Conservation (phyloP, 805 yeast species). For the Candida glaebosa region DNA sequence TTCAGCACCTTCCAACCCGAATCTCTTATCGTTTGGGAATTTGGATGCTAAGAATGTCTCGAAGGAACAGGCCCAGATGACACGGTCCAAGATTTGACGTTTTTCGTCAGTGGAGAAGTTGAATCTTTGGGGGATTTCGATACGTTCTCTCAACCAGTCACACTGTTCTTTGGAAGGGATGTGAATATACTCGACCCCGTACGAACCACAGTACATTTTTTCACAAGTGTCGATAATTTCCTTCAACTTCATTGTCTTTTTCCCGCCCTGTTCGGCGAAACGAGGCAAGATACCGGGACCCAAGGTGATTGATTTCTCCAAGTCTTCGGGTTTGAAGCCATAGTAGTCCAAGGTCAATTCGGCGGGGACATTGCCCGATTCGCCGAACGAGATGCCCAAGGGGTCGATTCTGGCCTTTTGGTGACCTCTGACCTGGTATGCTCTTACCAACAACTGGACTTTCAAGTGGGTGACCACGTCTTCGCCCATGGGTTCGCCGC, state of each 20-base stretch:
- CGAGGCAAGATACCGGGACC: slow-evolving; percentile 98
- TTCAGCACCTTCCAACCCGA: slow-evolving; percentile 98
- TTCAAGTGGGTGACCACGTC: slow-evolving; percentile 86
- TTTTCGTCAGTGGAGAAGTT: slow-evolving; percentile 83
- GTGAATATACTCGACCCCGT: slow-evolving; percentile 95
- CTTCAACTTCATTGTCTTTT: slow-evolving; percentile 63
- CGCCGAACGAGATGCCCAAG: slow-evolving; percentile 84
- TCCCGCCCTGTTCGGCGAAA: slow-evolving; percentile 66
- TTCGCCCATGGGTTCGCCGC: slow-evolving; percentile 46
- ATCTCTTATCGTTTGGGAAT: slow-evolving; percentile 97
- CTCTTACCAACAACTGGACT: slow-evolving; percentile 94
- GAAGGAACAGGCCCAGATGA: slow-evolving; percentile 94
- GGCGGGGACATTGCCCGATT: slow-evolving; percentile 58
- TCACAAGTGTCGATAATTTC: slow-evolving; percentile 81
- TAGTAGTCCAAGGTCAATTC: slow-evolving; percentile 91
- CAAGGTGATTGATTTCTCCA: slow-evolving; percentile 76
- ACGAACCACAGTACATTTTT: slow-evolving; percentile 77
- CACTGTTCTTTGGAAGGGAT: slow-evolving; percentile 93
- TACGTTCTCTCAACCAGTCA: slow-evolving; percentile 97
- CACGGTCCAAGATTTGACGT: slow-evolving; percentile 92
- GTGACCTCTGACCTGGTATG: slow-evolving; percentile 98
- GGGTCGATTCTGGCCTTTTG: slow-evolving; percentile 95
- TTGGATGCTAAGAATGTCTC: slow-evolving; percentile 91
- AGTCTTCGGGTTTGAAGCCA: slow-evolving; percentile 84
- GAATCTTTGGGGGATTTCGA: slow-evolving; percentile 88